These are phyloP conservation scores for Candida glucosophila DNA, from an alignment of 1,139 yeast genomes.

Conservation along the genomic window DNA sequence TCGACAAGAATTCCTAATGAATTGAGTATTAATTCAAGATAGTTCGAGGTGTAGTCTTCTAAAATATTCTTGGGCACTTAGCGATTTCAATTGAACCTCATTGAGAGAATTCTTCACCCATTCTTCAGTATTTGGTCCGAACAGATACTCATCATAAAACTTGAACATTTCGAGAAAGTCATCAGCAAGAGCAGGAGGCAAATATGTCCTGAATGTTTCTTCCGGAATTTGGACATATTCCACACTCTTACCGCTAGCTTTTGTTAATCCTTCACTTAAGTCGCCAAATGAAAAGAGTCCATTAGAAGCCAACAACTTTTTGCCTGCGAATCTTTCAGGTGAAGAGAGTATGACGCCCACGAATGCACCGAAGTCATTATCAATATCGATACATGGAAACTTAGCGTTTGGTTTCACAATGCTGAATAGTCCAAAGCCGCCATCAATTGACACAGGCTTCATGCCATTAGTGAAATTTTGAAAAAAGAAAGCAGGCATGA, in stretches of 20 bases:
- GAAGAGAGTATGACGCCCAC: slow-evolving; percentile 3
- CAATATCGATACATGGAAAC: slow-evolving; percentile 1
- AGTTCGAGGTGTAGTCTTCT: too few species aligned
- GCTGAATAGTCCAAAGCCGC: slow-evolving; percentile 2
- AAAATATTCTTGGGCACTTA: background rate
- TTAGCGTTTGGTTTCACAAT: slow-evolving; percentile 1
- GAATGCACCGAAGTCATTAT: slow-evolving; percentile 4
- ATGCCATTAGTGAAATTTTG: slow-evolving; percentile 3
- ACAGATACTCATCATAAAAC: slow-evolving; percentile 1
- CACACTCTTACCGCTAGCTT: slow-evolving; percentile 2
- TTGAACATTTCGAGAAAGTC: slow-evolving; percentile 3
- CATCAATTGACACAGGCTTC: slow-evolving; percentile 2
- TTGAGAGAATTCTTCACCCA: slow-evolving; percentile 1
- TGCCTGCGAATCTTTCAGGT: slow-evolving; percentile 4
- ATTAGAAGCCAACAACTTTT: slow-evolving; percentile 3
- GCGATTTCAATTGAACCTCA: background rate
- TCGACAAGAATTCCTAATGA: too few species aligned
- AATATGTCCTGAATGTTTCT: slow-evolving; percentile 1
- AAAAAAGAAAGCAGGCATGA: slow-evolving; percentile 4
- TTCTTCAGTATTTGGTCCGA: slow-evolving; percentile 2
- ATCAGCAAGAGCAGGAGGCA: slow-evolving; percentile 3
- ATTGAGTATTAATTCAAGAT: too few species aligned
- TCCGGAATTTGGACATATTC: slow-evolving; percentile 2
- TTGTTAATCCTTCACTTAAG: slow-evolving; percentile 1
- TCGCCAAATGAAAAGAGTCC: slow-evolving; percentile 1